phyloP scores from a whole-genome alignment of 2,329 filamentous ascomycete genomes.

The Macrophomina tecta region DNA sequence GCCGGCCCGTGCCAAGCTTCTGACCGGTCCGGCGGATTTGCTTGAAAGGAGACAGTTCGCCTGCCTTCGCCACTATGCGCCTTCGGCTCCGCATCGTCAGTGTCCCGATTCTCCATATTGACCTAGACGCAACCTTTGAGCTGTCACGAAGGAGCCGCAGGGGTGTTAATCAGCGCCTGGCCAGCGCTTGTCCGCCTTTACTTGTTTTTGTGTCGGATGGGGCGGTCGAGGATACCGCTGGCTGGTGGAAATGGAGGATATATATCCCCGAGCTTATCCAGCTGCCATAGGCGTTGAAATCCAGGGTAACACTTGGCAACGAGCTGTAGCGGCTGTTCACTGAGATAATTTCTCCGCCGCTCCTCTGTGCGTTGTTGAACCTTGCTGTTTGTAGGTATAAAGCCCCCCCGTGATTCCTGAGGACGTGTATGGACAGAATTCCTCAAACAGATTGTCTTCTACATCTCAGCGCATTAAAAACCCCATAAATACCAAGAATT shows the following conservation, averaged over 20 bases:
- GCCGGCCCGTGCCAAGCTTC: not conserved
- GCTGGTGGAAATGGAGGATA: slow-evolving; percentile 13
- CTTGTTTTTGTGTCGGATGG: too few species aligned
- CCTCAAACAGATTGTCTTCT: not conserved
- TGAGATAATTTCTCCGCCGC: slow-evolving; percentile 9
- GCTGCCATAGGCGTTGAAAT: not conserved
- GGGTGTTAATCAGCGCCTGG: not conserved
- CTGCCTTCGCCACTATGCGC: not conserved
- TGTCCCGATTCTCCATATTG: slow-evolving; percentile 21
- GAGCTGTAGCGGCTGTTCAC: not conserved
- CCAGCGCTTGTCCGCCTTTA: not conserved
- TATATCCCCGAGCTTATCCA: not conserved
- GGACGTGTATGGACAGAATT: not conserved
- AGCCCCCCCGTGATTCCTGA: too few species aligned
- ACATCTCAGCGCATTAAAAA: not conserved
- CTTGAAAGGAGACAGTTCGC: not conserved
- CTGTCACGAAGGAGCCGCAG: not conserved
- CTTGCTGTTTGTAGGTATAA: too few species aligned
- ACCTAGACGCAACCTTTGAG: not conserved
- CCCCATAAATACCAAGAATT: too few species aligned
- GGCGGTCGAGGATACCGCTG: not conserved
- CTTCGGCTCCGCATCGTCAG: not conserved
- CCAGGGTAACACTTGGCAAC: not conserved
- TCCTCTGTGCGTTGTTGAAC: not conserved
- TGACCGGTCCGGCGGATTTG: slow-evolving; percentile 1